Base-by-base conservation (phyloP, 495 filamentous ascomycete species). In the Terfezia boudieri region DNA sequence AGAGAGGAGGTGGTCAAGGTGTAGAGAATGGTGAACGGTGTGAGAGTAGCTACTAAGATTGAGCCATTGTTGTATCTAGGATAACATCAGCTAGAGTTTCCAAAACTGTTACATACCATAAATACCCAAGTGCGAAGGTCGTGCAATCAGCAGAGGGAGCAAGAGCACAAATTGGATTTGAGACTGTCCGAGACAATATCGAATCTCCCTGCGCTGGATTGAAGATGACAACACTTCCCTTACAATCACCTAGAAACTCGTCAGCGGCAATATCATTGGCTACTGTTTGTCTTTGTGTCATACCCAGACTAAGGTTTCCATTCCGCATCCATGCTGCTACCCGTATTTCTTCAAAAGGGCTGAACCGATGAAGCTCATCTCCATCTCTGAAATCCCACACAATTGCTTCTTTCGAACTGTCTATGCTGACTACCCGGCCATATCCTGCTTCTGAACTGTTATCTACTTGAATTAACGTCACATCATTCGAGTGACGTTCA, bases 321-420 rank as follows among this genome's bases (percentile, higher is more conserved):
- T 95, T 94, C 50, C 82, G 77, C 90, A 98, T 94, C 87, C 89
- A 98, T 16, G 83, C 73, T 50, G 90, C 90, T 50, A 84, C 80
- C 41, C 76, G 77, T 54, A 98, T 75, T 57, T 81, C 75, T 64
- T 94, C 87, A 63, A 93, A 95, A 0, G 86, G 86, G 53, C 80
- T 80, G 67, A 95, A 95, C 50, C 88, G 75, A 16, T 90, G 81
- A 57, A 94, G 76, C 63, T 94, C 87, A 41, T 84, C 82, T 36
- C 90, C 90, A 0, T 86, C 94, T 67, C 93, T 78, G 36, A 94
- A 73, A 70, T 96, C 89, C 90, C 90, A 98, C 20, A 98, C 86
- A 62, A 96, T 93, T 1, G 87, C 87, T 5, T 84, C 94, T 68
- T 86, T 83, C 32, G 85, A 84, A 35, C 74, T 76, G 74, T 98